Evolutionary conservation across 495 filamentous ascomycete species (phyloP).

Genomic region (Xylaria grammica): DNA sequence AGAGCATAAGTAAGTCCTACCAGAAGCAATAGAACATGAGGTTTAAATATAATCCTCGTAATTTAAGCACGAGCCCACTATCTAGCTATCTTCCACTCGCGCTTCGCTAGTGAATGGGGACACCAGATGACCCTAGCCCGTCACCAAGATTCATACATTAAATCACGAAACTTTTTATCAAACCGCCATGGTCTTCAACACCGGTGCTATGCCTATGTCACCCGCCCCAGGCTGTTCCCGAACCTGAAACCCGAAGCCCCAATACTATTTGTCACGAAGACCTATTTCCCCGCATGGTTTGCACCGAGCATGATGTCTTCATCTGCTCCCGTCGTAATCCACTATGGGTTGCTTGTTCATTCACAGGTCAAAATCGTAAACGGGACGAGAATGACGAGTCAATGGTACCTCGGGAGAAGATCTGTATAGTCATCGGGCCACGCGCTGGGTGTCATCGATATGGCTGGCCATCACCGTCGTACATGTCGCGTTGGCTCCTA

Average conservation of each 20-base stretch:
- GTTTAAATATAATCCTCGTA: too few relatives aligned
- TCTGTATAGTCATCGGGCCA: neutral
- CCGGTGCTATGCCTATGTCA: constrained; percentile 7
- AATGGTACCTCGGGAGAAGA: neutral
- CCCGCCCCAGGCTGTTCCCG: neutral
- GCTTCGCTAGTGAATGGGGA: neutral
- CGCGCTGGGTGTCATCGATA: neutral
- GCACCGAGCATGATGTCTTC: neutral
- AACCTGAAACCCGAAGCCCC: neutral
- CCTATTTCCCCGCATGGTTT: neutral
- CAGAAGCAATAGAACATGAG: too few relatives aligned
- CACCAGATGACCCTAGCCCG: neutral
- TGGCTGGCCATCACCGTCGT: neutral
- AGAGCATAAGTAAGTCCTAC: too few relatives aligned
- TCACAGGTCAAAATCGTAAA: neutral
- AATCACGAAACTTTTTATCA: neutral
- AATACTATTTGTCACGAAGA: too few relatives aligned
- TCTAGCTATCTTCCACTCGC: neutral
- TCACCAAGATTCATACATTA: neutral
- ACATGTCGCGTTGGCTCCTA: neutral
- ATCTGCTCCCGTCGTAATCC: neutral
- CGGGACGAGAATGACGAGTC: neutral
- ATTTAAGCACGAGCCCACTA: neutral
- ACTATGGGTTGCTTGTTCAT: neutral
- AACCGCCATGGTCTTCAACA: constrained; percentile 5